Conservation (phyloP, 2,329 filamentous ascomycete species). For the Cercospora nicotianae region DNA sequence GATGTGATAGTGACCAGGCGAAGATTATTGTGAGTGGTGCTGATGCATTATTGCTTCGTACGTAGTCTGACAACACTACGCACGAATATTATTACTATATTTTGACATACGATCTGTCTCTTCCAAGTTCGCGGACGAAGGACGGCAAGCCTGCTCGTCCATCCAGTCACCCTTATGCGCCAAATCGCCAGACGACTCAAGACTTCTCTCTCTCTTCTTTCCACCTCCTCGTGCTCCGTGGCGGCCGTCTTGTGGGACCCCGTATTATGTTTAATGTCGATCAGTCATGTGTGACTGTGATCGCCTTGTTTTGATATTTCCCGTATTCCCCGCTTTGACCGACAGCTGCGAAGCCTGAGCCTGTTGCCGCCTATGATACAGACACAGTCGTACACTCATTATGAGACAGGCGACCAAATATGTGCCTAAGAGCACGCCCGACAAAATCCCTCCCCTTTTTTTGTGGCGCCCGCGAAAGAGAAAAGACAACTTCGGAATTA, state of each 20-base stretch:
- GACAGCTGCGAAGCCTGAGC: conserved; percentile 10
- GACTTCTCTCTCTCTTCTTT: background rate
- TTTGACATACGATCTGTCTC: conserved; percentile 12
- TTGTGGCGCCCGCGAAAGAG: conserved; percentile 13
- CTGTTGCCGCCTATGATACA: conserved; percentile 23
- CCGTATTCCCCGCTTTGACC: background rate
- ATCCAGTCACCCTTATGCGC: conserved; percentile 7
- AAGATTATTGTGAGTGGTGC: background rate
- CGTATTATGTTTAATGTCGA: conserved; percentile 9
- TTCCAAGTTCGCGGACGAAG: background rate
- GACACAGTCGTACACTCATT: conserved; percentile 24
- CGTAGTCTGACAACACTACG: conserved; percentile 8
- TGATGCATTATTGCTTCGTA: background rate
- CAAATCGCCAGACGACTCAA: conserved; percentile 4
- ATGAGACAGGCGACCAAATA: conserved; percentile 14
- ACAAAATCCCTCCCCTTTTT: conserved; percentile 13
- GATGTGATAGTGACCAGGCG: background rate
- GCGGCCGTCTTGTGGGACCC: background rate
- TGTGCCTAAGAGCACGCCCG: conserved; percentile 11
- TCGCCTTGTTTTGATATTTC: conserved; percentile 4
- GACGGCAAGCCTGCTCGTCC: conserved; percentile 12
- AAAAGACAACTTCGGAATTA: conserved; percentile 17
- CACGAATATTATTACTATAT: conserved; percentile 18
- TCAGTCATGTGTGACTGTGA: background rate
- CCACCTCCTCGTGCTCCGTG: background rate